Conservation (phyloP, 1,284 basidiomycete genomes). For the Coniferiporia sulphurascens region DNA sequence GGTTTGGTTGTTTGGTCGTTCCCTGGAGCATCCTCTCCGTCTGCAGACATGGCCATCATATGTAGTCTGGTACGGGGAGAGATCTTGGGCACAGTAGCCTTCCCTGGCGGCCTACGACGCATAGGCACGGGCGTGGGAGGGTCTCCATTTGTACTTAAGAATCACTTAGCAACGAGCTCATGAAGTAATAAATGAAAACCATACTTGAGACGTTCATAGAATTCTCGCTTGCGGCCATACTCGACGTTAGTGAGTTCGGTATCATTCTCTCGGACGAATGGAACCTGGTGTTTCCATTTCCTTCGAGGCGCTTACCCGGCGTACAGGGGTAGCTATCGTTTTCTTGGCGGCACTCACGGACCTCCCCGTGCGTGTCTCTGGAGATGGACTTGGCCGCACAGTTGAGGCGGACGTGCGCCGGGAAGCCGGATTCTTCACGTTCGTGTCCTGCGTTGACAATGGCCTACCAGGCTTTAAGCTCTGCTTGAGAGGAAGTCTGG, state of each 20-base stretch:
- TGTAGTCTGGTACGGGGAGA: not conserved
- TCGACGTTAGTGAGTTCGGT: not conserved
- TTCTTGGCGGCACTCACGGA: not conserved
- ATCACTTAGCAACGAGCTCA: not conserved
- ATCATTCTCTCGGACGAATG: not conserved
- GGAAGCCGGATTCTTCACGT: not conserved
- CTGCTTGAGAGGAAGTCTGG: not conserved
- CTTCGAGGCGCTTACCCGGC: not conserved
- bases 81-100: not conserved
- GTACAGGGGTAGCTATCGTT: not conserved
- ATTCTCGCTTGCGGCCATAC: not conserved
- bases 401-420: not conserved
- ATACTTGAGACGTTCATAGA: conserved; percentile 2
- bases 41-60: not conserved
- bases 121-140: not conserved
- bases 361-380: not conserved
- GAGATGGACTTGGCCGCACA: not conserved
- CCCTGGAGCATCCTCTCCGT: not conserved
- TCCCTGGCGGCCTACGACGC: not conserved
- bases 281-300: not conserved
- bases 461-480: not conserved
- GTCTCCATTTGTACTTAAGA: conserved; percentile 8
- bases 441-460: not conserved
- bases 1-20: not conserved
- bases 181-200: not conserved